Conservation (phyloP, 202 grass and related monocot species). For the Panicum hallii region DNA sequence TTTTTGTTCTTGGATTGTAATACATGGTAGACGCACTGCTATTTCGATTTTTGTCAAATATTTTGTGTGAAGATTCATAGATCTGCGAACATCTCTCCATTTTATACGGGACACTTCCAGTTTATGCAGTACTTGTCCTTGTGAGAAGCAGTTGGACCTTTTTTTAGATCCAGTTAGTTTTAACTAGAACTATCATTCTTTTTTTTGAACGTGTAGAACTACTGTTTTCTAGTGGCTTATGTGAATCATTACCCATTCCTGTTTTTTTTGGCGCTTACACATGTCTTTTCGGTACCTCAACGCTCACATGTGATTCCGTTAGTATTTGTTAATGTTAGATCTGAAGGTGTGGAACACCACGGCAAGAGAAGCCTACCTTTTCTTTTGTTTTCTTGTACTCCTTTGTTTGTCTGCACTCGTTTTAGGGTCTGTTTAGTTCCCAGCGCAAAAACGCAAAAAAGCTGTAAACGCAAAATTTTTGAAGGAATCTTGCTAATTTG, state of each 20-base stretch:
- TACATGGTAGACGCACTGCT: not conserved
- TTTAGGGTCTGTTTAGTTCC: no score
- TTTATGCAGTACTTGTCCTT: not conserved
- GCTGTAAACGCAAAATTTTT: no score
- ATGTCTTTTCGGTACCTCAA: not conserved
- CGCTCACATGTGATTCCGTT: not conserved
- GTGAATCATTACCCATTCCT: not conserved
- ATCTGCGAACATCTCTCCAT: not conserved
- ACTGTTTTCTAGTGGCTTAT: not conserved
- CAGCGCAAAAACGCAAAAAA: no score
- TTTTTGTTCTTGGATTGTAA: not conserved
- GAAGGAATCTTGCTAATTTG: no score
- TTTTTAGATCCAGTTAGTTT: not conserved
- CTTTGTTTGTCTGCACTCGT: not conserved
- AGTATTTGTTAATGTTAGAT: not conserved
- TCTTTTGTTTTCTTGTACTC: not conserved
- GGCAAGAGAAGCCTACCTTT: not conserved
- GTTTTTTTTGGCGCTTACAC: not conserved
- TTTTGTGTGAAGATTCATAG: not conserved
- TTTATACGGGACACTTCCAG: not conserved
- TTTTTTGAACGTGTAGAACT: not conserved
- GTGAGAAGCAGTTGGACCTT: not conserved
- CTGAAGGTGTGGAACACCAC: conserved; percentile 12
- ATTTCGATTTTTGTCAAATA: no score
- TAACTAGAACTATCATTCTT: not conserved